Evolutionary conservation across 2,329 filamentous ascomycete genomes (phyloP).

Genomic region (Colletotrichum eremochloae): DNA sequence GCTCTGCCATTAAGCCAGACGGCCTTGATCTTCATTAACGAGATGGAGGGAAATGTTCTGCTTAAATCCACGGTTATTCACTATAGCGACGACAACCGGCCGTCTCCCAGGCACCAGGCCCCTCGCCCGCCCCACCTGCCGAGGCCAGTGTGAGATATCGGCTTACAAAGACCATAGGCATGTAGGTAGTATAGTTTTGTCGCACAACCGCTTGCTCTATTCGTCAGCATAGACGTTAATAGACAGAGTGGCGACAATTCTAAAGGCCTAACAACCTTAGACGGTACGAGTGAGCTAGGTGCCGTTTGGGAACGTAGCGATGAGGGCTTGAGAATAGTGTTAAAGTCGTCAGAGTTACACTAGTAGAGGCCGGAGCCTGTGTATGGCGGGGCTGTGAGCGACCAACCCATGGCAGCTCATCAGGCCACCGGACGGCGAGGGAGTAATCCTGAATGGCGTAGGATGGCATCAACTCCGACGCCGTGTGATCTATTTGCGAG

Average conservation of each 20-base stretch:
- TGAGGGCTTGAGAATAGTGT: constrained; percentile 38
- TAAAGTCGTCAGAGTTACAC: constrained; percentile 40
- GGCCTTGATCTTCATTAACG: too few relatives aligned
- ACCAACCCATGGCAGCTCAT: constrained; percentile 41
- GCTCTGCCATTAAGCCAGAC: too few relatives aligned
- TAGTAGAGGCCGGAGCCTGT: constrained; percentile 41
- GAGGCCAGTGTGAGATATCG: too few relatives aligned
- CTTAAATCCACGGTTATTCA: too few relatives aligned
- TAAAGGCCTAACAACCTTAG: constrained; percentile 40
- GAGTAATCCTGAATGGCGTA: constrained; percentile 39
- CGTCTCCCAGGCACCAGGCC: too few relatives aligned
- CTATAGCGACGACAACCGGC: too few relatives aligned
- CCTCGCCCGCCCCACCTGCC: too few relatives aligned
- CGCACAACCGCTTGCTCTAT: too few relatives aligned
- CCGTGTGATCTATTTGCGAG: constrained; percentile 30
- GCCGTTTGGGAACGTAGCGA: constrained; percentile 31
- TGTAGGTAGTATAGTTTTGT: too few relatives aligned
- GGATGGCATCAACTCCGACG: constrained; percentile 31
- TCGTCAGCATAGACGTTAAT: constrained; percentile 32
- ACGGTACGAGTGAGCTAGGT: constrained; percentile 36
- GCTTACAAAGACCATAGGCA: too few relatives aligned
- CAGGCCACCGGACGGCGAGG: constrained; percentile 36
- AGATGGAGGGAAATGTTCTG: too few relatives aligned
- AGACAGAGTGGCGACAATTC: constrained; percentile 39
- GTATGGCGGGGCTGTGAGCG: constrained; percentile 33